Base-by-base conservation (phyloP, 768 basidiomycete genomes). In the Russula earlei region DNA sequence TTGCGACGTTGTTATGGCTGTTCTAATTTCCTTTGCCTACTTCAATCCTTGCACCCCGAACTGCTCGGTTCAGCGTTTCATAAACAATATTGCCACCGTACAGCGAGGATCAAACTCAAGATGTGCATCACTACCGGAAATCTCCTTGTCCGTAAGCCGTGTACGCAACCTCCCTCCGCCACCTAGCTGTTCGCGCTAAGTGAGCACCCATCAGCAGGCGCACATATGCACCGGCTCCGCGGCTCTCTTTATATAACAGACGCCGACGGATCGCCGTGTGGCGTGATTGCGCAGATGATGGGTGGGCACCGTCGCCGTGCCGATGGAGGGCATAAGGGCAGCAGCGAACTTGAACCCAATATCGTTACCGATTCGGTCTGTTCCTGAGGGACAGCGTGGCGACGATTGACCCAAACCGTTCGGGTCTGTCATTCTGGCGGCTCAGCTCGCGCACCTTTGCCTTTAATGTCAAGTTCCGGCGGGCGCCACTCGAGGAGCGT, bases 231-330 rank as follows among this genome's bases (percentile, higher is more conserved):
- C 55, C 49, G 49, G 12, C 49, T 38, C 49, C 41, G 55, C 42
- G 55, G 55, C 42, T 55, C 33, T 49, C 36, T 22, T 15, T n/a
- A 43, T 33, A 33, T 31, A 10, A 49, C 48, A 50, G 49, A 20
- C 55, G 55, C 42, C 44, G 55, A 33, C 10, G 55, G 55, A 56
- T 56, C 49, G 55, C 55, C 55, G 55, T 50, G 55, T 50, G 55
- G 55, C 55, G 55, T 49, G 55, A 56, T 56, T 56, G 55, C 14
- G 20, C 48, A 38, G 49, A 50, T 50, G 49, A 45, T 56, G 42
- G 20, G 40, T 38, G 42, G 48, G 49, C 48, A 56, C 49, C 33
- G 48, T 44, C 24, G 19, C 42, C 49, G 48, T 36, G 8, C 41
- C 33, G 20, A 54, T 33, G 20, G 53, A 40, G 20, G 45, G 38